Percentiles rank a stretch among this genome's conserved stretches.
These are phyloP conservation scores for Venturia nashicola DNA, from an alignment of 2,329 filamentous ascomycete species.

Conservation along the genomic window DNA sequence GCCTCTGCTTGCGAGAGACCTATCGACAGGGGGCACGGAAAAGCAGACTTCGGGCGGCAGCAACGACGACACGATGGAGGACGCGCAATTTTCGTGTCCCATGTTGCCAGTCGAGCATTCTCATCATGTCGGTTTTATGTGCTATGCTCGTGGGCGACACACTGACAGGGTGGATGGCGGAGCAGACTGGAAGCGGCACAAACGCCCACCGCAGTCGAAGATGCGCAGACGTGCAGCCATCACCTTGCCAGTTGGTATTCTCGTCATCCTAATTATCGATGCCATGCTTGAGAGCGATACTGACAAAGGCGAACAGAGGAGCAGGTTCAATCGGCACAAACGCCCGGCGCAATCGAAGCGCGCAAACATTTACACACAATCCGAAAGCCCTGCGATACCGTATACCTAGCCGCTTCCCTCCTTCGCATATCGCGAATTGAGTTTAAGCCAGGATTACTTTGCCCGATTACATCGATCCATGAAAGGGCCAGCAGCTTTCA, in stretches of 20 bases:
- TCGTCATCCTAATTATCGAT: too few relatives aligned
- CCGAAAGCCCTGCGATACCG: background rate
- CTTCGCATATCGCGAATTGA: background rate
- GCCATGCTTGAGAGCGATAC: background rate
- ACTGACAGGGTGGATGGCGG: background rate
- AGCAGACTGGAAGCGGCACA: background rate
- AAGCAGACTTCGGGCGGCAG: too few relatives aligned
- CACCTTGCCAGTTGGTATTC: too few relatives aligned
- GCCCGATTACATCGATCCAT: background rate
- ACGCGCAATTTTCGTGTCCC: too few relatives aligned
- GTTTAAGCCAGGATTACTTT: too few relatives aligned
- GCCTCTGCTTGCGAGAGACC: too few relatives aligned
- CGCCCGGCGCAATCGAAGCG: background rate
- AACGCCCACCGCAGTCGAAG: background rate
- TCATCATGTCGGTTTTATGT: too few relatives aligned
- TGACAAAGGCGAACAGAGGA: background rate
- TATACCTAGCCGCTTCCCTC: background rate
- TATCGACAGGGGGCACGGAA: too few relatives aligned
- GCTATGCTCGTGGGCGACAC: background rate
- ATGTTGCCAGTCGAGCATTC: too few relatives aligned
- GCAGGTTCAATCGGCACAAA: background rate
- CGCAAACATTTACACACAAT: background rate
- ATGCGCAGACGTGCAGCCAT: background rate
- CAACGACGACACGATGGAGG: too few relatives aligned
- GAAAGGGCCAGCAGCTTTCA: background rate